These are phyloP conservation scores for Solanum commersonii DNA, from an alignment of 257 asterid genomes.

Conservation along the genomic window DNA sequence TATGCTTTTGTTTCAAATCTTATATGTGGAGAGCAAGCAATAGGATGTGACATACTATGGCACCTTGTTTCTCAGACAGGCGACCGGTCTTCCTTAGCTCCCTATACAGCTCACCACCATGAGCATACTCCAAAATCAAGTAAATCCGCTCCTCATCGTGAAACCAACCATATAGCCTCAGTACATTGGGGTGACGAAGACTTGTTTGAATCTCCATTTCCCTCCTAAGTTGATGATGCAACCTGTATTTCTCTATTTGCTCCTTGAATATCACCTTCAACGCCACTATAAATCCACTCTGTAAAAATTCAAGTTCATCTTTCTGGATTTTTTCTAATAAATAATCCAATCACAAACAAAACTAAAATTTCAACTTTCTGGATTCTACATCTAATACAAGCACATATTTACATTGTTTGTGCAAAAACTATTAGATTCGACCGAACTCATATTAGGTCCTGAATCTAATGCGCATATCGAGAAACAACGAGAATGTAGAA, in stretches of 20 bases:
- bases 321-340: not conserved
- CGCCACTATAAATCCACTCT: conserved; percentile 73
- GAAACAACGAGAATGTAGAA: not conserved
- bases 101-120: conserved; percentile 75
- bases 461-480: not conserved
- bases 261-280: conserved; percentile 80
- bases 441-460: not conserved
- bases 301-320: not conserved
- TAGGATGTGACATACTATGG: conserved; percentile 34
- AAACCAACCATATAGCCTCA: conserved; percentile 89
- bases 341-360: not conserved
- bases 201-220: conserved; percentile 86
- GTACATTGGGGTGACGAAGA: conserved; percentile 74
- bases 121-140: conserved; percentile 84
- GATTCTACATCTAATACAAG: too few relatives aligned
- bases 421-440: not conserved
- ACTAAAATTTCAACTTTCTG: not conserved
- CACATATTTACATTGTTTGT: not conserved
- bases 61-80: conserved; percentile 70
- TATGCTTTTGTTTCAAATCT: not conserved
- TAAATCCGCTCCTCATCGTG: conserved; percentile 66
- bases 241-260: conserved; percentile 69
- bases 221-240: conserved; percentile 71
- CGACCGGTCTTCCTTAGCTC: conserved; percentile 51
- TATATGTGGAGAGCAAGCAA: not conserved